Conservation (phyloP, 495 filamentous ascomycete species). For the Pseudomonodictys pantanalensis region DNA sequence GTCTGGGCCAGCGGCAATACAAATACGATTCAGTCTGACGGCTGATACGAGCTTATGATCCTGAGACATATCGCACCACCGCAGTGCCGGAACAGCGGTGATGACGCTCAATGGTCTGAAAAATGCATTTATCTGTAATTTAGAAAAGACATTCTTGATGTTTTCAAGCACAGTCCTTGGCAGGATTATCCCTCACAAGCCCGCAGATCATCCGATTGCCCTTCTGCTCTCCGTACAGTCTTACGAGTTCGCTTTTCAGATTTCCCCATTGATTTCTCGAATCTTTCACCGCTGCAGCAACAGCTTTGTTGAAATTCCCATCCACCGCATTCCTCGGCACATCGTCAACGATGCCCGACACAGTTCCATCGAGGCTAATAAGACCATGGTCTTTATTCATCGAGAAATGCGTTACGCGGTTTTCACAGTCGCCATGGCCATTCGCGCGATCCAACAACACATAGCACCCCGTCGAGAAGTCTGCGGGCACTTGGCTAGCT, state of each 20-base stretch:
- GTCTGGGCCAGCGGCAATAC: too few species aligned
- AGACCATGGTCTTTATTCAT: not conserved
- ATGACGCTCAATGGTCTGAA: too few species aligned
- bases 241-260: not conserved
- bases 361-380: not conserved
- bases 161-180: not conserved
- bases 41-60: too few species aligned
- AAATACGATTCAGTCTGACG: too few species aligned
- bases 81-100: too few species aligned
- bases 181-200: not conserved
- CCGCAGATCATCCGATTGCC: not conserved
- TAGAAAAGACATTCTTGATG: too few species aligned
- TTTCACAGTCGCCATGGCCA: not conserved
- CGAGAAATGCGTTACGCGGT: not conserved
- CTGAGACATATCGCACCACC: too few species aligned
- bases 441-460: not conserved
- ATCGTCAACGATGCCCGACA: not conserved
- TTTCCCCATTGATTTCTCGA: not conserved
- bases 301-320: not conserved
- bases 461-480: not conserved
- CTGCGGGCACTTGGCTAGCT: not conserved
- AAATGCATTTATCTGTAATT: too few species aligned
- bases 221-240: not conserved
- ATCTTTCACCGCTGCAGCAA: not conserved
- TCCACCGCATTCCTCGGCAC: not conserved